A percentile compares a stretch with the other conserved stretches of the same genome.
phyloP scores from a whole-genome alignment of 192 early-diverging fungal genomes.

The Rhizophagus clarus region DNA sequence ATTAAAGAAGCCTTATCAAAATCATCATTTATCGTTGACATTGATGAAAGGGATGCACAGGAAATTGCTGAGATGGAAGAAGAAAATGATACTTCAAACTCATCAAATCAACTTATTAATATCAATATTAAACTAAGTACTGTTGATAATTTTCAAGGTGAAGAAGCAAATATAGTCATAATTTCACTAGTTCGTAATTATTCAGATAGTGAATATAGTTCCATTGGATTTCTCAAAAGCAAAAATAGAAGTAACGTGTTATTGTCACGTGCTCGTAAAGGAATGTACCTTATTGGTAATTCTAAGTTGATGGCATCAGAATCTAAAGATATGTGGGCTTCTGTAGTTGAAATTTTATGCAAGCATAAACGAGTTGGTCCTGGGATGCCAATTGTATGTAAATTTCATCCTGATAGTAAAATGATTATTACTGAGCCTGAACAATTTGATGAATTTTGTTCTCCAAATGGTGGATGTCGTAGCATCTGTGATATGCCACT shows the following conservation, averaged over 20 bases:
- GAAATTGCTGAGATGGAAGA: conserved; percentile 32
- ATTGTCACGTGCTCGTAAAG: conserved; percentile 34
- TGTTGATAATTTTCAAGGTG: conserved; percentile 44
- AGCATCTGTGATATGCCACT: too few relatives aligned
- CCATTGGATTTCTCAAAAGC: conserved; percentile 60
- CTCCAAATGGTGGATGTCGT: too few relatives aligned
- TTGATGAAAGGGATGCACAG: conserved; percentile 11
- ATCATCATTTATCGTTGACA: conserved; percentile 32
- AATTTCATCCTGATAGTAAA: conserved; percentile 44
- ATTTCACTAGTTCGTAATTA: conserved; percentile 44
- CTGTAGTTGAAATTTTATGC: conserved; percentile 33
- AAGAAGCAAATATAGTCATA: conserved; percentile 34
- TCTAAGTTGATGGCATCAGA: conserved; percentile 36
- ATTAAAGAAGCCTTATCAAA: conserved; percentile 38
- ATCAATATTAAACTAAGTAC: conserved; percentile 33
- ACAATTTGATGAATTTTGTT: conserved; percentile 36
- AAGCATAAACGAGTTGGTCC: conserved; percentile 37
- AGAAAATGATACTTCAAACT: neutral
- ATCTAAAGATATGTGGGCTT: neutral
- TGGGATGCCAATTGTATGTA: conserved; percentile 51
- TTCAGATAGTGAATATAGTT: conserved; percentile 21
- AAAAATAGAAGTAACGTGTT: conserved; percentile 60
- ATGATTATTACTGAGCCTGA: conserved; percentile 32
- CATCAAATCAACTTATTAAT: conserved; percentile 25
- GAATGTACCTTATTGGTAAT: conserved; percentile 9